phyloP scores from a whole-genome alignment of 2,329 filamentous ascomycete genomes.

The Remersonia thermophila region DNA sequence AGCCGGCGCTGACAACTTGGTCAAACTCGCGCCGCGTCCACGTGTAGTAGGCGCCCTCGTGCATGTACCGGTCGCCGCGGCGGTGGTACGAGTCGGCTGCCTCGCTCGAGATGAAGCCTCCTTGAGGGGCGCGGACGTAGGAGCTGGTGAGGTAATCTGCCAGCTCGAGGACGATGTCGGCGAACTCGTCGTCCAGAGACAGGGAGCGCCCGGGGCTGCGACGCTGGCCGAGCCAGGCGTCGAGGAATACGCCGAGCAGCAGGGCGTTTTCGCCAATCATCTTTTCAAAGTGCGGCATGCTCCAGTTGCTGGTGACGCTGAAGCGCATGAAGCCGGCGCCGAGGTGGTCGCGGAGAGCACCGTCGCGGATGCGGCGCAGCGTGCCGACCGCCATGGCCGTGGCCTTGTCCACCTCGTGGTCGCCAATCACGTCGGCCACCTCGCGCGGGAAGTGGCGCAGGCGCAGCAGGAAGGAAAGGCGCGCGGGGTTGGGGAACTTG shows the following conservation, averaged over 20 bases:
- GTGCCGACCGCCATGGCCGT: slow-evolving; percentile 71
- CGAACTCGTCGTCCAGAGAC: slow-evolving; percentile 51
- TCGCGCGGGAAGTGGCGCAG: slow-evolving; percentile 58
- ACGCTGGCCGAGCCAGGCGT: slow-evolving; percentile 55
- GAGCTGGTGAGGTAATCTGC: slow-evolving; percentile 70
- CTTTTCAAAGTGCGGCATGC: slow-evolving; percentile 92
- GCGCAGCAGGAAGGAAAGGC: slow-evolving; percentile 69
- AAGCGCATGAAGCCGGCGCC: slow-evolving; percentile 55
- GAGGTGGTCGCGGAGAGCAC: slow-evolving; percentile 44
- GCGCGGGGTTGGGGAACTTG: slow-evolving; percentile 83
- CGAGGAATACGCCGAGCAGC: slow-evolving; percentile 69
- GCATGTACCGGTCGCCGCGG: slow-evolving; percentile 65
- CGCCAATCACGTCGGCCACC: slow-evolving; percentile 79
- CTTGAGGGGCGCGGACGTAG: slow-evolving; percentile 53
- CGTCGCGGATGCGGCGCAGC: slow-evolving; percentile 55
- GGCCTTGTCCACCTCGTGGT: slow-evolving; percentile 60
- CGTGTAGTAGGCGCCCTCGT: slow-evolving; percentile 86
- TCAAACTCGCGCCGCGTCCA: slow-evolving; percentile 87
- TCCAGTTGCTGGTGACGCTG: slow-evolving; percentile 86
- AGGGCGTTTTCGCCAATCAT: slow-evolving; percentile 90
- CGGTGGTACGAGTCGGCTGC: slow-evolving; percentile 74
- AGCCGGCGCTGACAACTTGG: slow-evolving; percentile 49
- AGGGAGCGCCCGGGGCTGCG: not conserved
- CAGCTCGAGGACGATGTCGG: slow-evolving; percentile 68
- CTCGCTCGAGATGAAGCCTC: slow-evolving; percentile 79